Conservation (phyloP, 1,139 yeast genomes). For the Hanseniaspora sp. region DNA sequence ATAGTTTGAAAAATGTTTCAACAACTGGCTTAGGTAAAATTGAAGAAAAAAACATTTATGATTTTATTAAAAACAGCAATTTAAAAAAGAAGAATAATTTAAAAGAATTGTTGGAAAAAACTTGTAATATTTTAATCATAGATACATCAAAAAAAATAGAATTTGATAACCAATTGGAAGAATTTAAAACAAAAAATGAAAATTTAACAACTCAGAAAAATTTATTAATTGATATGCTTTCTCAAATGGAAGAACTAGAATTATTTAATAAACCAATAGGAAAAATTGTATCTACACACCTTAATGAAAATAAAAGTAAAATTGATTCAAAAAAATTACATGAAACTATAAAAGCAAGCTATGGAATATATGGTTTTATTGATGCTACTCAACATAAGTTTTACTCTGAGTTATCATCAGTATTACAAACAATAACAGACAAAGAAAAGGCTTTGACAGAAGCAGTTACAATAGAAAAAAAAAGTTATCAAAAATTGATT, state of each 20-base stretch:
- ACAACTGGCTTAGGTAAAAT: neutral
- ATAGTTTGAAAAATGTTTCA: neutral
- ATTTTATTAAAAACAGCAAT: neutral
- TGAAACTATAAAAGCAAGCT: neutral
- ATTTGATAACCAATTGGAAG: neutral
- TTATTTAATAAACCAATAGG: constrained; percentile 2
- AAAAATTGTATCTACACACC: neutral
- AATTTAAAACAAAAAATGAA: neutral
- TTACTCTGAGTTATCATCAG: neutral
- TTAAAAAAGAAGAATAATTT: neutral
- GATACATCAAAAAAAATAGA: neutral
- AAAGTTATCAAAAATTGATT: neutral
- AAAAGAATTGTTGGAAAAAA: neutral
- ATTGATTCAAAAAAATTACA: too few relatives aligned
- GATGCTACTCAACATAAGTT: neutral
- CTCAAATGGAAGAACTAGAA: neutral
- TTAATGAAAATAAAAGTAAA: neutral
- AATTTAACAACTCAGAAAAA: neutral
- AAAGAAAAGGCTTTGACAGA: neutral
- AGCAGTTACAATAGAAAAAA: neutral
- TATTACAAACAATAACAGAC: neutral
- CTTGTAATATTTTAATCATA: neutral
- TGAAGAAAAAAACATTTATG: neutral
- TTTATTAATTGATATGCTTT: neutral
- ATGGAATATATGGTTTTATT: constrained; percentile 6